These are phyloP conservation scores for Parietichytrium sp. DNA, from an alignment of 108 stramenopile species.

Conservation along the genomic window DNA sequence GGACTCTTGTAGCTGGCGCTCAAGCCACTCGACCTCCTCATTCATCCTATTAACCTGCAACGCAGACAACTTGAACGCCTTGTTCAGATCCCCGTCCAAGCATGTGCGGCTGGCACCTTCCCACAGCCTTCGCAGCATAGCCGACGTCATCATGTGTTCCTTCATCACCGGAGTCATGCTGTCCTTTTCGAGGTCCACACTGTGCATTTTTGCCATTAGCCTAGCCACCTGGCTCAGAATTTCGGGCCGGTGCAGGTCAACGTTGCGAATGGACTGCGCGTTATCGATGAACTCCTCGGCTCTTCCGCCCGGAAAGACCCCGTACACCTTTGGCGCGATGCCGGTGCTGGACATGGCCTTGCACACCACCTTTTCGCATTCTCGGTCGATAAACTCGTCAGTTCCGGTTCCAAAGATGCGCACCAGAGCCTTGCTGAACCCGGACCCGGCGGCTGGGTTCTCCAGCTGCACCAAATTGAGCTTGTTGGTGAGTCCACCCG, in stretches of 20 bases:
- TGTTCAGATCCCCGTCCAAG: not conserved
- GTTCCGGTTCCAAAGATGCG: conserved; percentile 12
- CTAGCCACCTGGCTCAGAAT: not conserved
- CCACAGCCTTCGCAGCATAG: not conserved
- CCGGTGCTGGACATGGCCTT: not conserved
- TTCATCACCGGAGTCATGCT: not conserved
- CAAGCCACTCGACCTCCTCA: not conserved
- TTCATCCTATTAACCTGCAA: not conserved
- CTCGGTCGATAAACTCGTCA: conserved; percentile 38
- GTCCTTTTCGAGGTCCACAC: not conserved
- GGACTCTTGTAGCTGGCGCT: not conserved
- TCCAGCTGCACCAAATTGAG: not conserved
- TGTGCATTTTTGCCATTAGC: conserved; percentile 33
- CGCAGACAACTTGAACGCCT: not conserved
- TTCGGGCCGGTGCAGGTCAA: not conserved
- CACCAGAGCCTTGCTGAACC: not conserved
- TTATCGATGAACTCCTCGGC: not conserved
- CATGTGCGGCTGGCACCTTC: not conserved
- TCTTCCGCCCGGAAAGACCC: conserved; percentile 4
- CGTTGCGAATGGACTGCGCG: not conserved
- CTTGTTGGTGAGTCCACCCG: conserved; percentile 1
- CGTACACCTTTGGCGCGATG: not conserved
- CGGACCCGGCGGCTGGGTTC: not conserved
- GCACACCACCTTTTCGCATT: not conserved
- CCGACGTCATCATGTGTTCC: not conserved